Conservation (phyloP, 148 eudicot genomes). For the Mesembryanthemum crystallinum region DNA sequence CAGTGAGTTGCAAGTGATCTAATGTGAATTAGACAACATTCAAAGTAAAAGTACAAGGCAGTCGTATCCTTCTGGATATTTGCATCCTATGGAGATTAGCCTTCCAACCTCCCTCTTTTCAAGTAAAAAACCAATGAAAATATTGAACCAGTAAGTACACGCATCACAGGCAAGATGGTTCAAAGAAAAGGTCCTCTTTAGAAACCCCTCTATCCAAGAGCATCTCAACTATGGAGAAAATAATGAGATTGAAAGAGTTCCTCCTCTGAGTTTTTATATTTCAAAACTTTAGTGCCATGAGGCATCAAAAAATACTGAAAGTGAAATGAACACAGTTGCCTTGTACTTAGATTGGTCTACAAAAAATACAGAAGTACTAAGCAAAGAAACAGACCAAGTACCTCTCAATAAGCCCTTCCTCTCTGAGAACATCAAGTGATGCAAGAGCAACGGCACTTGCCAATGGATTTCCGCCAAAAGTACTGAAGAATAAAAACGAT, state of each 20-base stretch:
- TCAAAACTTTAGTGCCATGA: background rate
- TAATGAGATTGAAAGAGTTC: background rate
- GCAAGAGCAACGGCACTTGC: slow-evolving; percentile 94
- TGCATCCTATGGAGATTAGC: background rate
- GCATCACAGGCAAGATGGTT: background rate
- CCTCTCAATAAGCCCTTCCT: slow-evolving; percentile 89
- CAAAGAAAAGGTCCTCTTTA: background rate
- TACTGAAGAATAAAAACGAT: slow-evolving; percentile 48
- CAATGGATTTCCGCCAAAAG: slow-evolving; percentile 98
- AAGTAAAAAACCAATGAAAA: background rate
- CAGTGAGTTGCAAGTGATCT: slow-evolving; percentile 5
- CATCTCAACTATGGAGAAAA: background rate
- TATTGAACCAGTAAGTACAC: background rate
- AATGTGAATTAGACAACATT: no score
- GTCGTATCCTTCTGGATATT: background rate
- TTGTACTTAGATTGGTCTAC: slow-evolving; percentile 1
- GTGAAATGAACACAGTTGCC: background rate
- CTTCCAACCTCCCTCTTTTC: background rate
- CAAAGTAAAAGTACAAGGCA: background rate
- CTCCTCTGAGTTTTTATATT: background rate
- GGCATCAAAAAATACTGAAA: background rate
- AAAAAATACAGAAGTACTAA: background rate
- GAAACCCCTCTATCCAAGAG: slow-evolving; percentile 2
- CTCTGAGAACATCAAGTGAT: slow-evolving; percentile 76
- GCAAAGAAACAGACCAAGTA: slow-evolving; percentile 28